Percentiles rank a stretch among this genome's conserved stretches.
phyloP scores from a whole-genome alignment of 2,329 filamentous ascomycete genomes.

The Aspergillus pseudonomiae region DNA sequence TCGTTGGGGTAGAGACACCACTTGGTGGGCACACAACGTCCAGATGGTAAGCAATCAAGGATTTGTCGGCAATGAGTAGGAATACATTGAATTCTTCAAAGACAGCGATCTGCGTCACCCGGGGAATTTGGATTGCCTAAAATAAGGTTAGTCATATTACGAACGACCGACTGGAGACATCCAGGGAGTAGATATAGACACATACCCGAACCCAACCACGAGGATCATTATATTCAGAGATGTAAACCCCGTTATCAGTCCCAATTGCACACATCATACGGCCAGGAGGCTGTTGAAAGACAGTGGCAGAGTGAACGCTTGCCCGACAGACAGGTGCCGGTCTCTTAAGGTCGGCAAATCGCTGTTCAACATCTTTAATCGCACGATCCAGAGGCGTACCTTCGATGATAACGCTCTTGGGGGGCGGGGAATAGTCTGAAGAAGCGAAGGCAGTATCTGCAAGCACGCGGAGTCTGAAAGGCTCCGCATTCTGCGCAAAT shows the following conservation, averaged over 20 bases:
- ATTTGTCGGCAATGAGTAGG: constrained; percentile 86
- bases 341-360: constrained; percentile 66
- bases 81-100: constrained; percentile 95
- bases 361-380: constrained; percentile 82
- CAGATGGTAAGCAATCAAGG: constrained; percentile 88
- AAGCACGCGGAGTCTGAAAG: constrained; percentile 87
- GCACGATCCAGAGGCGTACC: constrained; percentile 91
- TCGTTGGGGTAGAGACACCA: constrained; percentile 53
- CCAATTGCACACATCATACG: constrained; percentile 90
- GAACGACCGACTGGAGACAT: not conserved
- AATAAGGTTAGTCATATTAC: constrained; percentile 14
- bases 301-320: constrained; percentile 88
- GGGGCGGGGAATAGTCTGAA: constrained; percentile 53
- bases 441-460: constrained; percentile 80
- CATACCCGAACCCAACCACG: constrained; percentile 86
- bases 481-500: constrained; percentile 90
- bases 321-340: constrained; percentile 81
- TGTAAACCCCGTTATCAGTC: constrained; percentile 91
- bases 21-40: constrained; percentile 71
- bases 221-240: constrained; percentile 85
- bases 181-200: constrained; percentile 18
- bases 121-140: constrained; percentile 73
- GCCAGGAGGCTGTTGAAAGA: constrained; percentile 78
- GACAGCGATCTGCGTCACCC: constrained; percentile 90
- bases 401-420: constrained; percentile 76